Percentiles rank a stretch among this genome's conserved stretches.
Evolutionary conservation across 2,329 filamentous ascomycete genomes (phyloP).

Genomic region (Trichoderma atrobrunneum): DNA sequence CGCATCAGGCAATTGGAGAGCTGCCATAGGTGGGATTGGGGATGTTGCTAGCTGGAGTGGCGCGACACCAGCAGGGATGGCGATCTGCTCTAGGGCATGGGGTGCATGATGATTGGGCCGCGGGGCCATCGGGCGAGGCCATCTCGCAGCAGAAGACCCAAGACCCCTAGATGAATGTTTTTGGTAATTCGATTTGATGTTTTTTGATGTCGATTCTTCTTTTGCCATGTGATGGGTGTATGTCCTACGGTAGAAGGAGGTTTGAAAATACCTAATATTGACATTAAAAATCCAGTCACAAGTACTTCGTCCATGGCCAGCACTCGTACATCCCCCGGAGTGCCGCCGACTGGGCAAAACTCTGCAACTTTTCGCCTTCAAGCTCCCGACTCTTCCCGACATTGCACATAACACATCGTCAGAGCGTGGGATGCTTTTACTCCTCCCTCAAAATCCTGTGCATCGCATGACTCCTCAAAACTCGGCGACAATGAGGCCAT

Average conservation of each 20-base stretch:
- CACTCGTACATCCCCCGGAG: background rate
- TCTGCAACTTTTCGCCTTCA: background rate
- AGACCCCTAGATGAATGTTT: background rate
- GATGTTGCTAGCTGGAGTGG: constrained; percentile 4
- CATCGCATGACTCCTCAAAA: background rate
- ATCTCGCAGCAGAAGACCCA: constrained; percentile 8
- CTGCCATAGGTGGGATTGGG: constrained; percentile 16
- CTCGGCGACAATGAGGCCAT: background rate
- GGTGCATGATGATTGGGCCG: constrained; percentile 6
- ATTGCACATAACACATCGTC: background rate
- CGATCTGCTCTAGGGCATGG: constrained; percentile 9
- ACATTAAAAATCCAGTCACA: background rate
- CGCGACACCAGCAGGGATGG: constrained; percentile 16
- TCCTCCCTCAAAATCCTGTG: background rate
- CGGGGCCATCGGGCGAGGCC: background rate
- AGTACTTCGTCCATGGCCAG: no score
- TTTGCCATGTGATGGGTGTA: background rate
- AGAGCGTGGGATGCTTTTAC: background rate
- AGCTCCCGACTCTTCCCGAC: background rate
- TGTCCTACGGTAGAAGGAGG: background rate
- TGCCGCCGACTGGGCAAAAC: background rate
- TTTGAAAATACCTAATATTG: background rate
- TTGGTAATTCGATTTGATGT: background rate
- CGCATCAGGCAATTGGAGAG: constrained; percentile 13
- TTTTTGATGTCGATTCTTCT: background rate